A percentile compares a stretch with the other conserved stretches of the same genome.
These are phyloP conservation scores for Austroboletus olivaceoglutinosus DNA, from an alignment of 1,284 basidiomycete genomes.

Conservation along the genomic window DNA sequence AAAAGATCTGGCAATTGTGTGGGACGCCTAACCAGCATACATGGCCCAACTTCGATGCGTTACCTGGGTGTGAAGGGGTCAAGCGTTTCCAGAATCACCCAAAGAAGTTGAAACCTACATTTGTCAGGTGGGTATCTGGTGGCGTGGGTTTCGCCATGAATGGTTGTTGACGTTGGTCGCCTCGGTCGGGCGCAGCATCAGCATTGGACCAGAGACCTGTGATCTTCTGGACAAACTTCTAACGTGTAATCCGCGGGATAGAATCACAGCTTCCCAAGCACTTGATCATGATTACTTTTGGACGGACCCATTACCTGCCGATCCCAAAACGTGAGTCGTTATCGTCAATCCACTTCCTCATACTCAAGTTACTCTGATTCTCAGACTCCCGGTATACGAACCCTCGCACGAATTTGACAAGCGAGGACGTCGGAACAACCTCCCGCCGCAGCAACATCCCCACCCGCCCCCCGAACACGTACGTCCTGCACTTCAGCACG, in stretches of 20 bases:
- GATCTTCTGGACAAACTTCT: conserved; percentile 92
- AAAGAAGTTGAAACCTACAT: conserved; percentile 55
- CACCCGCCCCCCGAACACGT: conserved; percentile 26
- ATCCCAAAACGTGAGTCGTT: conserved; percentile 68
- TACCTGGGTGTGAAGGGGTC: conserved; percentile 82
- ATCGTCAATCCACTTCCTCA: background rate
- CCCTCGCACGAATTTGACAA: conserved; percentile 85
- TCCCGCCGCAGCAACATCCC: conserved; percentile 15
- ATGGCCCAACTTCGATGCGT: conserved; percentile 78
- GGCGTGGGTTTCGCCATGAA: conserved; percentile 19
- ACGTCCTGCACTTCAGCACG: conserved; percentile 31
- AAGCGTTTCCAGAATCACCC: conserved; percentile 54
- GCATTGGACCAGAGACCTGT: conserved; percentile 71
- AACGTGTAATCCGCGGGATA: conserved; percentile 87
- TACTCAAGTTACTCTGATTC: background rate
- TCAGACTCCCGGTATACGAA: conserved; percentile 72
- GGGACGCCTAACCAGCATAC: conserved; percentile 80
- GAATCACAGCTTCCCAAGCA: conserved; percentile 86
- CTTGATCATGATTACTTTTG: conserved; percentile 93
- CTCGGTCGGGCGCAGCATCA: conserved; percentile 29
- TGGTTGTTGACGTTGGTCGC: conserved; percentile 7
- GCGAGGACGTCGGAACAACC: conserved; percentile 56
- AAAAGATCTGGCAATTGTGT: conserved; percentile 87
- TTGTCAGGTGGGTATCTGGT: conserved; percentile 48
- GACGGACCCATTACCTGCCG: conserved; percentile 82